Conservation (phyloP, 1,139 yeast species). For the Debaryomyces nepalensis region DNA sequence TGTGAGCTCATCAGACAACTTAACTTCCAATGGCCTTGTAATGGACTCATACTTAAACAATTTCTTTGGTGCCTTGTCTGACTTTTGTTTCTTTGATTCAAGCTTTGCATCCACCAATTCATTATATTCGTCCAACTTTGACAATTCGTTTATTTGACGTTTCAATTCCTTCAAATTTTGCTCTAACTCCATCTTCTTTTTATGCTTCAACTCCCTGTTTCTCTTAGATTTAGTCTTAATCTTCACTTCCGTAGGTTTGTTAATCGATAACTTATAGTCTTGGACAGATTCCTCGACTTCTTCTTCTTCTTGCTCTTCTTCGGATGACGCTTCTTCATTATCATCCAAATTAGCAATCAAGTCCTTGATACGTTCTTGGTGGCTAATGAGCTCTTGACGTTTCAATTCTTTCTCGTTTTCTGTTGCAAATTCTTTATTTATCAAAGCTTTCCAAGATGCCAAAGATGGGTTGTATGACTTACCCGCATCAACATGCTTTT, state of each 20-base stretch:
- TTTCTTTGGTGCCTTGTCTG: constrained; percentile 31
- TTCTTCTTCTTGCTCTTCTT: constrained; percentile 45
- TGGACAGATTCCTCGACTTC: constrained; percentile 30
- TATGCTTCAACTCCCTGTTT: constrained; percentile 70
- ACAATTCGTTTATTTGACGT: constrained; percentile 59
- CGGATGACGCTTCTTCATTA: constrained; percentile 57
- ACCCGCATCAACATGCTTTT: constrained; percentile 64
- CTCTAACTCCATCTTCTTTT: constrained; percentile 61
- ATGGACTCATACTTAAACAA: constrained; percentile 61
- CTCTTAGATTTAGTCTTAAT: constrained; percentile 80
- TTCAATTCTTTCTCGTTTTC: constrained; percentile 73
- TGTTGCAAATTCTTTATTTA: constrained; percentile 64
- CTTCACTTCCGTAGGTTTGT: constrained; percentile 68
- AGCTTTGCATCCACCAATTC: constrained; percentile 37
- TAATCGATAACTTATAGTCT: constrained; percentile 60
- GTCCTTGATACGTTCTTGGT: constrained; percentile 64
- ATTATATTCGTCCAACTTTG: constrained; percentile 57
- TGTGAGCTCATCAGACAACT: constrained; percentile 85
- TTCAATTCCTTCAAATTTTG: constrained; percentile 61
- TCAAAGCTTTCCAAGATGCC: constrained; percentile 78
- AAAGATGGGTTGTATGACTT: constrained; percentile 91
- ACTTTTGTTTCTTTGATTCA: constrained; percentile 26
- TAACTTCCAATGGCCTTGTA: constrained; percentile 77
- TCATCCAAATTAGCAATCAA: constrained; percentile 62
- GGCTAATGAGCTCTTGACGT: constrained; percentile 61